Evolutionary conservation across 192 early-diverging fungal genomes (phyloP), one percentile per base, ranked within the genome.

Genomic region (Bifiguratus adelaidae): DNA sequence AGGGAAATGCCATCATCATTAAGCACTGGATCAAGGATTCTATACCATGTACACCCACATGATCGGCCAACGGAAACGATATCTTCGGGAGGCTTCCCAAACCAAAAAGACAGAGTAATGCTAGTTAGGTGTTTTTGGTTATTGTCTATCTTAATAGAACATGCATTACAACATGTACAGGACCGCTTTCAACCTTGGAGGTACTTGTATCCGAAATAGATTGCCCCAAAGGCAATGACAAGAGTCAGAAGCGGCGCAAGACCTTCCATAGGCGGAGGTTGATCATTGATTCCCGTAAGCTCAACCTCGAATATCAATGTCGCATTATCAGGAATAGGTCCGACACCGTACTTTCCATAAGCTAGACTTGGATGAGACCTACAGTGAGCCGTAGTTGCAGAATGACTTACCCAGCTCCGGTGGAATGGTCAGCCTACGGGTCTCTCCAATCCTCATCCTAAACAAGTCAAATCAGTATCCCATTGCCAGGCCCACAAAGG

Each of bases 221-320:
- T n/a, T n/a, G n/a, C n/a, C n/a, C n/a, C n/a, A n/a, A n/a, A n/a
- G n/a, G n/a, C n/a, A n/a, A n/a, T n/a, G n/a, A n/a, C n/a, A n/a
- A n/a, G n/a, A n/a, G n/a, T n/a, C n/a, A n/a, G n/a, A n/a, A n/a
- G n/a, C n/a, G n/a, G n/a, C n/a, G n/a, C n/a, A n/a, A n/a, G n/a
- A n/a, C n/a, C n/a, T n/a, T n/a, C n/a, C n/a, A n/a, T n/a, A n/a
- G n/a, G n/a, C n/a, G n/a, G n/a, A n/a, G n/a, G n/a, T n/a, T n/a
- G n/a, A n/a, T n/a, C n/a, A n/a, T n/a, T n/a, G n/a, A n/a, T n/a
- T n/a, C n/a, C n/a, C n/a, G n/a, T n/a, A n/a, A 95, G 64, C 69
- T 92, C 90, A 47, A 95, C 81, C 65, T 91, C 88, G 63, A 97
- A 97, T 38, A 81, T 71, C 36, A 97, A 74, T 38, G 87, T 91